Base-by-base conservation (phyloP, 768 basidiomycete species). In the Chalciporus piperatus region DNA sequence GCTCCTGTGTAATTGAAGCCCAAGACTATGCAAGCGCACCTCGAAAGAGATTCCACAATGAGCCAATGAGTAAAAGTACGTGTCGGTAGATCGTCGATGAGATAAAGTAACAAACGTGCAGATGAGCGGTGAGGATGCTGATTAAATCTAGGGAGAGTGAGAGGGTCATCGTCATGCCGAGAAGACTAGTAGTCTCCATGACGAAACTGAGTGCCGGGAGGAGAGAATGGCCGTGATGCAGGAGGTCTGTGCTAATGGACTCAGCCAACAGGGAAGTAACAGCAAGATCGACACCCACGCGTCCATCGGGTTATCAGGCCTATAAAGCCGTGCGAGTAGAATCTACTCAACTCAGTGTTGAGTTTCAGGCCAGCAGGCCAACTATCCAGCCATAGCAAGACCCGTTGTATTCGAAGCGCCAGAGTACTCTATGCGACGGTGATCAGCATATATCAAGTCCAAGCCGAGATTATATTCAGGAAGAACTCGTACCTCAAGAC, bases 301-400 rank as follows among this genome's bases (percentile, higher is more conserved):
- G 78, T 82, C 92, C 92, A 98, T 3, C 79, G 59, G 1, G 74
- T 75, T 14, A 91, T 79, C 13, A 90, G 55, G 22, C 77, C 77
- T 3, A 85, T 73, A 45, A 97, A 85, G 0, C 80, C 76, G 51
- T 83, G 77, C n/a, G 85, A 82, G 61, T 92, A 88, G 64, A 97
- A 88, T 22, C 76, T 74, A 59, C 92, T 91, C n/a, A 99, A 78
- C 59, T 98, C 91, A 0, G 92, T 91, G 62, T 98, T 98, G 47
- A 99, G 83, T 69, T 99, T 99, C 37, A 99, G 72, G 1, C 97
- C 96, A 2, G 86, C 93, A 0, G 96, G 96, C 96, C 96, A 98
- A 54, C 88, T 83, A 65, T 97, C 89, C 12, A 99, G 76, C 95
- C 94, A 98, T 1, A 75, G 59, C 2, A 98, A 74, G 0, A 78